Conservation (phyloP, 2,329 filamentous ascomycete genomes). For the Arthrobotrys sinensis region DNA sequence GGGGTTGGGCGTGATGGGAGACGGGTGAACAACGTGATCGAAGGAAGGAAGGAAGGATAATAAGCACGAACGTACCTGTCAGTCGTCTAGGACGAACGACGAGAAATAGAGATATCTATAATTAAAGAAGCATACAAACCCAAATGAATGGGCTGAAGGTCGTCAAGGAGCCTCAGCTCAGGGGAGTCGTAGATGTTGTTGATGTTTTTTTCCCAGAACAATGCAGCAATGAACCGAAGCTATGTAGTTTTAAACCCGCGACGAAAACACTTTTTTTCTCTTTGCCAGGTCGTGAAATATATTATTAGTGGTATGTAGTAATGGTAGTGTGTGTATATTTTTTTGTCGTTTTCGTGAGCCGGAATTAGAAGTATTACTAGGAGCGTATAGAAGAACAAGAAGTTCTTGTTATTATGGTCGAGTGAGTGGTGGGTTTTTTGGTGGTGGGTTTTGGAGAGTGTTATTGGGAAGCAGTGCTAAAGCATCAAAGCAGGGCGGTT, state of each 20-base stretch:
- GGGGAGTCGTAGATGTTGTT: conserved; percentile 36
- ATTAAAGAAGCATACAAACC: conserved; percentile 40
- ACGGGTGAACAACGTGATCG: conserved; percentile 8
- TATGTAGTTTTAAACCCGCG: conserved; percentile 8
- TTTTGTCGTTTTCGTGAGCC: conserved; percentile 12
- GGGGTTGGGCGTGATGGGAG: background rate
- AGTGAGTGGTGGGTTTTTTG: background rate
- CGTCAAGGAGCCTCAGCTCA: conserved; percentile 55
- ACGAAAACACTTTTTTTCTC: conserved; percentile 38
- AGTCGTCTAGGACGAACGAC: conserved; percentile 26
- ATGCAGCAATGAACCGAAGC: conserved; percentile 5
- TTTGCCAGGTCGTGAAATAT: conserved; percentile 34
- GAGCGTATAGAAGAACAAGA: background rate
- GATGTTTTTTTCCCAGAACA: conserved; percentile 4
- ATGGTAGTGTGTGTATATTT: conserved; percentile 10
- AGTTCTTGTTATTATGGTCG: conserved; percentile 22
- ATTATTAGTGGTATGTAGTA: conserved; percentile 16
- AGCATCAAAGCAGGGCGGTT: conserved; percentile 35
- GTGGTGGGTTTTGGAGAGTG: background rate
- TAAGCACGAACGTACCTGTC: conserved; percentile 25
- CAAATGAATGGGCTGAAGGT: conserved; percentile 51
- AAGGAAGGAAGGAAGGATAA: background rate
- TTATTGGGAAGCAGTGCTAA: conserved; percentile 6
- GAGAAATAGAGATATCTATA: conserved; percentile 24
- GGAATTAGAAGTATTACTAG: background rate